These are phyloP conservation scores for Euphorbia schlechtendalii DNA, from an alignment of 441 rosid genomes.

Conservation along the genomic window DNA sequence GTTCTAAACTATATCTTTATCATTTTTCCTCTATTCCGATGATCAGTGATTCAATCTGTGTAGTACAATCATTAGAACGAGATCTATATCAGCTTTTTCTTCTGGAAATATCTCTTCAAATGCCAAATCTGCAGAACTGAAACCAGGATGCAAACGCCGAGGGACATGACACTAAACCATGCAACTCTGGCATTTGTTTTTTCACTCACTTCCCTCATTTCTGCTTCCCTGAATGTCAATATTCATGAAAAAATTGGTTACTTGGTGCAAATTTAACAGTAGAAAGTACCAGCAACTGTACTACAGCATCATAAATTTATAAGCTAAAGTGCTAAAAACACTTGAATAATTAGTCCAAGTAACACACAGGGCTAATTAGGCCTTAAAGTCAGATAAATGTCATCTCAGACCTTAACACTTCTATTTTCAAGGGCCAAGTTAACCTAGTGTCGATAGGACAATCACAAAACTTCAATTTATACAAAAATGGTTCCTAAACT, in stretches of 20 bases:
- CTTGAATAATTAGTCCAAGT: too few species aligned
- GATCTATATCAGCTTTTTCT: slow-evolving; percentile 75
- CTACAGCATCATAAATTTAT: neutral
- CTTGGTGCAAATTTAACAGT: neutral
- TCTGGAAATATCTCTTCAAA: slow-evolving; percentile 53
- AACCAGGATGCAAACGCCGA: slow-evolving; percentile 60
- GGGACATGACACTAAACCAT: slow-evolving; percentile 74
- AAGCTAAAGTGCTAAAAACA: too few species aligned
- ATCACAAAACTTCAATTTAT: too few species aligned
- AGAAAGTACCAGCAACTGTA: neutral
- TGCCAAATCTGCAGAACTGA: slow-evolving; percentile 60
- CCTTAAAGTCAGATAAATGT: neutral
- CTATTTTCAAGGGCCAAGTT: neutral
- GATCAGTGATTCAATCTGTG: neutral
- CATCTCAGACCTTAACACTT: neutral
- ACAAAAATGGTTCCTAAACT: too few species aligned
- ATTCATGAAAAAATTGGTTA: slow-evolving; percentile 4
- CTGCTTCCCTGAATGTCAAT: slow-evolving; percentile 63
- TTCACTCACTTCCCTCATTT: slow-evolving; percentile 82
- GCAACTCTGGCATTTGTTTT: slow-evolving; percentile 69
- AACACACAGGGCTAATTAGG: too few species aligned
- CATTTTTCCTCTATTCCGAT: too few species aligned
- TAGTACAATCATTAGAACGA: neutral
- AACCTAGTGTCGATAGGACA: too few species aligned
- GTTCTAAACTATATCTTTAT: neutral